These are phyloP conservation scores for Apiospora saccharicola DNA, from an alignment of 2,329 filamentous ascomycete genomes.

Conservation along the genomic window DNA sequence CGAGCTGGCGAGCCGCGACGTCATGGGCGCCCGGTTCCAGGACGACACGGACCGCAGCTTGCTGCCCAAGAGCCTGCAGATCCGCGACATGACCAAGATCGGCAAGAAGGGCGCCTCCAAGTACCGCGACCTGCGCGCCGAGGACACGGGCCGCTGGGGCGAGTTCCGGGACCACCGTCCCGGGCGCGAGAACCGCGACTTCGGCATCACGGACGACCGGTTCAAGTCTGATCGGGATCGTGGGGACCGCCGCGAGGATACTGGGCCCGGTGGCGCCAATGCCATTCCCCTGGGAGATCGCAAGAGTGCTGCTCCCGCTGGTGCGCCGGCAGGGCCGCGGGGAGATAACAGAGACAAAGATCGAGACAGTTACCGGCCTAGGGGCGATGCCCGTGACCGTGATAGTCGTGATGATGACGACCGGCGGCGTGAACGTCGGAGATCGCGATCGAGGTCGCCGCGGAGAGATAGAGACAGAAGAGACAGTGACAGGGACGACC, in stretches of 20 bases:
- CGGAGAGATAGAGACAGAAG: slow-evolving; percentile 36
- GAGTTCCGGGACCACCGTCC: slow-evolving; percentile 61
- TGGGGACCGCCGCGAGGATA: not conserved
- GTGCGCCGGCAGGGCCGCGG: slow-evolving; percentile 48
- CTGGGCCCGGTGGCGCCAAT: slow-evolving; percentile 66
- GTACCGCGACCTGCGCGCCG: slow-evolving; percentile 85
- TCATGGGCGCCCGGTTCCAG: slow-evolving; percentile 83
- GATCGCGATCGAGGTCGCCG: slow-evolving; percentile 63
- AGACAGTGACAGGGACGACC: slow-evolving; percentile 43
- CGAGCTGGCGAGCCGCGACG: slow-evolving; percentile 79
- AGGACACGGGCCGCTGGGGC: slow-evolving; percentile 92
- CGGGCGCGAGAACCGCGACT: slow-evolving; percentile 44
- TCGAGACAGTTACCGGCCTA: slow-evolving; percentile 35
- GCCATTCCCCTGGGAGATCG: slow-evolving; percentile 73
- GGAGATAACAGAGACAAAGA: slow-evolving; percentile 37
- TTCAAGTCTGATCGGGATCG: slow-evolving; percentile 70
- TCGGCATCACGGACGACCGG: slow-evolving; percentile 65
- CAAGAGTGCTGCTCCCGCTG: slow-evolving; percentile 43
- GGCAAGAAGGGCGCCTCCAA: slow-evolving; percentile 91
- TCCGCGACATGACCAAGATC: slow-evolving; percentile 91
- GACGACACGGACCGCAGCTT: slow-evolving; percentile 88
- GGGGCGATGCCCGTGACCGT: slow-evolving; percentile 39
- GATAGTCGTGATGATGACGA: slow-evolving; percentile 41
- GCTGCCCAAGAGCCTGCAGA: slow-evolving; percentile 89
- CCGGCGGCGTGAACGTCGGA: slow-evolving; percentile 45